Evolutionary conservation across 2,329 filamentous ascomycete species (phyloP), one percentile per base, ranked within the genome.

Genomic region (Botrytis squamosa): DNA sequence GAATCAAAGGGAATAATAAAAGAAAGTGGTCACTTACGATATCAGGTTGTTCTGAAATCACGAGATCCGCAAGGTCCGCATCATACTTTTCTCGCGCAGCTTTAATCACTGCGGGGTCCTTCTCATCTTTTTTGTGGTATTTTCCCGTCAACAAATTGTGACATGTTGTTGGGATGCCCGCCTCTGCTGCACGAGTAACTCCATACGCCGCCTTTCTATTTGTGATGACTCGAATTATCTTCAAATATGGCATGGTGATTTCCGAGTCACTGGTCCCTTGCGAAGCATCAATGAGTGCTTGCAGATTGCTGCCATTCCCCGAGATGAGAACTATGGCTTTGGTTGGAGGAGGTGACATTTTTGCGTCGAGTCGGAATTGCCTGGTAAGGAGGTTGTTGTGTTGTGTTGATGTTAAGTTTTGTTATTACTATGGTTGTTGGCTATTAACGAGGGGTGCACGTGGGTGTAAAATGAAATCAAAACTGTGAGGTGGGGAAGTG

Each of bases 221-320:
- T 71, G 89, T 91, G 74, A 93, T 89, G 9, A 93, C 90, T 74
- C 89, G 88, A 38, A 88, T 83, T 79, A 92, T 81, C 36, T 75
- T 72, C 36, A 79, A 88, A 76, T 85, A 84, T 16, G 87, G 85
- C 70, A 81, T 44, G 89, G 84, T 74, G 73, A 79, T 76, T 38
- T 83, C 78, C 46, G 82, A 81, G 38, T 63, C 38, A n/a, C 18
- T 63, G 25, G 60, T 63, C 25, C 60, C 60, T 63, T 63, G 78
- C 46, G 82, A 81, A 42, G 85, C 81, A 71, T 84, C 83, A 78
- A 86, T 82, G 60, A 93, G 86, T 76, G 91, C 90, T 85, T 93
- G 91, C 1, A 94, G 86, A 79, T 94, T 93, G 52, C 89, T 88
- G 70, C 92, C 92, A 77, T 87, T 89, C 80, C 91, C 89, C 63